A percentile compares a stretch with the other conserved stretches of the same genome.
These are phyloP conservation scores for Phialocephala subalpina DNA, from an alignment of 2,329 filamentous ascomycete species.

Conservation along the genomic window DNA sequence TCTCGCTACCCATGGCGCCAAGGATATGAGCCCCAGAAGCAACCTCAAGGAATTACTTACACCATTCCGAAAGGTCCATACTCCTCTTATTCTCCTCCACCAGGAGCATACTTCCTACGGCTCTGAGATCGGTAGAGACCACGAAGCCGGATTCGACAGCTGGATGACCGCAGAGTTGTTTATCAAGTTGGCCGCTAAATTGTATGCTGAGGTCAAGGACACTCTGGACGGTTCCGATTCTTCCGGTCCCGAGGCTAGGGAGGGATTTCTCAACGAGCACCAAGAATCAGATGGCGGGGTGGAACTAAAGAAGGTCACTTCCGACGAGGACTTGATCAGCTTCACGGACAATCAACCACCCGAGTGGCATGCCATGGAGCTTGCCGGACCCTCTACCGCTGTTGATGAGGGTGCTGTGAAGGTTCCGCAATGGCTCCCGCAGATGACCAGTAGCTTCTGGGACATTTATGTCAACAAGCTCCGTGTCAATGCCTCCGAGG, in stretches of 20 bases:
- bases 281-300: slow-evolving; percentile 9
- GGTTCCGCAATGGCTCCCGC: slow-evolving; percentile 33
- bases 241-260: slow-evolving; percentile 1
- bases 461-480: slow-evolving; percentile 42
- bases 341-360: background rate
- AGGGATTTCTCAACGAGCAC: slow-evolving; percentile 2
- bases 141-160: slow-evolving; percentile 70
- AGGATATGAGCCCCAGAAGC: slow-evolving; percentile 51
- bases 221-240: background rate
- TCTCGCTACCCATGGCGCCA: slow-evolving; percentile 51
- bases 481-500: slow-evolving; percentile 44
- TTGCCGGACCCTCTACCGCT: slow-evolving; percentile 13
- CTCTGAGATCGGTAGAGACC: slow-evolving; percentile 42
- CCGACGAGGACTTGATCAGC: background rate
- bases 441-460: slow-evolving; percentile 40
- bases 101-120: slow-evolving; percentile 43
- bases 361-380: slow-evolving; percentile 24
- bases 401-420: background rate
- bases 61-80: slow-evolving; percentile 48
- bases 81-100: slow-evolving; percentile 52
- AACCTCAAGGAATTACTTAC: slow-evolving; percentile 57
- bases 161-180: slow-evolving; percentile 54
- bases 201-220: slow-evolving; percentile 31
- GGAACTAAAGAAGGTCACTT: background rate
- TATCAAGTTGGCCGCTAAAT: slow-evolving; percentile 42